Conservation (phyloP, 2,329 filamentous ascomycete species). For the Hypoxylon sp. region DNA sequence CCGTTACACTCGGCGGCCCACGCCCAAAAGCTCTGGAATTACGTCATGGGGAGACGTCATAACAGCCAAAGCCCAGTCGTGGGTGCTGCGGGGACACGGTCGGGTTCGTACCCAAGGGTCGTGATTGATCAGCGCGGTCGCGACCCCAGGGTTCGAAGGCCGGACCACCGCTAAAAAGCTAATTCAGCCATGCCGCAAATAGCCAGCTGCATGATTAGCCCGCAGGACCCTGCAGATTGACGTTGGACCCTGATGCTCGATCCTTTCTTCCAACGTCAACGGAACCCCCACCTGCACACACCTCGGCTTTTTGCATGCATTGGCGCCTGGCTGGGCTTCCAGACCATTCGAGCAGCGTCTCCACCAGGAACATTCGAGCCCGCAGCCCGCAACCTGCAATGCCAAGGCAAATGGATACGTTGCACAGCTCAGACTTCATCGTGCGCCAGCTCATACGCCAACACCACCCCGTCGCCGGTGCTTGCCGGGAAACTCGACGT, state of each 20-base stretch:
- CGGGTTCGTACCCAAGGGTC: conserved; percentile 31
- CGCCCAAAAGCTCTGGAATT: conserved; percentile 22
- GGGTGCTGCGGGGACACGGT: conserved; percentile 35
- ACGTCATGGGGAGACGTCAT: conserved; percentile 48
- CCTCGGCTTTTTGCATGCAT: conserved; percentile 28
- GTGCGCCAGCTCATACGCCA: conserved; percentile 39
- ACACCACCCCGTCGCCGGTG: conserved; percentile 59
- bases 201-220: conserved; percentile 41
- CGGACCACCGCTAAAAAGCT: conserved; percentile 24
- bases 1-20: conserved; percentile 30
- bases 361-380: conserved; percentile 32
- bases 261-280: conserved; percentile 42
- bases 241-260: conserved; percentile 49
- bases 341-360: conserved; percentile 34
- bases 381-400: conserved; percentile 22
- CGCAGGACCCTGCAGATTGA: conserved; percentile 53
- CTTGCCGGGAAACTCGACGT: conserved; percentile 84
- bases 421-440: conserved; percentile 24
- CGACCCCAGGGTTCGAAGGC: conserved; percentile 21
- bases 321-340: conserved; percentile 30
- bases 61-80: conserved; percentile 18
- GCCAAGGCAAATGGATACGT: conserved; percentile 18
- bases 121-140: conserved; percentile 37
- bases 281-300: conserved; percentile 35
- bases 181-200: conserved; percentile 41